Evolutionary conservation across 768 basidiomycete species (phyloP).

Genomic region (Melanogaster broomeanus): DNA sequence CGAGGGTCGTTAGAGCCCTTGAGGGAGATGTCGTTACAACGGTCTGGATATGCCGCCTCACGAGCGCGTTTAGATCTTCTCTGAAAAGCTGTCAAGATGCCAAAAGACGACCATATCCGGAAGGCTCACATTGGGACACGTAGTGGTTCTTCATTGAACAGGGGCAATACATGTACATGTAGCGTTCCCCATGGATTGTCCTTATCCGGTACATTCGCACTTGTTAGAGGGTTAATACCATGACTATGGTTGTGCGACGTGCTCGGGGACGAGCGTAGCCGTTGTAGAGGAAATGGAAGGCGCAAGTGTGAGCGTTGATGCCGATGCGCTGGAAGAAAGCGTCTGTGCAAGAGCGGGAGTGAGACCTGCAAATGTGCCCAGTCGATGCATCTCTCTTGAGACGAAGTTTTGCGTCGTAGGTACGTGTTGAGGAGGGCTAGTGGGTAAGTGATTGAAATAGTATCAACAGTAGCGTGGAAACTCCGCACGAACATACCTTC

Average conservation of each 20-base stretch:
- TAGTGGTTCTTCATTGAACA: constrained; percentile 90
- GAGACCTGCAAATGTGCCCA: constrained; percentile 61
- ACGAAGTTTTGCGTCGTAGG: constrained; percentile 81
- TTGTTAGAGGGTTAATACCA: constrained; percentile 18
- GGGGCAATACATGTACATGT: constrained; percentile 84
- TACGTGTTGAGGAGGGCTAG: constrained; percentile 62
- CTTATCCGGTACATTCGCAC: constrained; percentile 38
- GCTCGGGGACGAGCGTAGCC: constrained; percentile 27
- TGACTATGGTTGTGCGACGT: constrained; percentile 32
- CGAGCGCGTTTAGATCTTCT: constrained; percentile 86
- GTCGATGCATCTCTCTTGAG: constrained; percentile 82
- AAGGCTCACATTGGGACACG: constrained; percentile 73
- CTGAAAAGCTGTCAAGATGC: constrained; percentile 38
- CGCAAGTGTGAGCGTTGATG: constrained; percentile 44
- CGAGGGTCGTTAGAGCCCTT: constrained; percentile 71
- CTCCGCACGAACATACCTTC: constrained; percentile 33
- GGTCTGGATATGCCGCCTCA: constrained; percentile 73
- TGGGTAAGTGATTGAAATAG: constrained; percentile 8
- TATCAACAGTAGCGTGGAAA: constrained; percentile 6
- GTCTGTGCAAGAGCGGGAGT: constrained; percentile 44
- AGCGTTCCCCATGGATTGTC: constrained; percentile 82
- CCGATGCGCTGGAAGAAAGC: constrained; percentile 45
- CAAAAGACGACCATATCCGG: not conserved
- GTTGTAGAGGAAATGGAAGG: constrained; percentile 43
- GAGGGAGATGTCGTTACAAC: constrained; percentile 74